Base-by-base conservation (phyloP, 352 stramenopile genomes). In the Phytophthora aleatoria region DNA sequence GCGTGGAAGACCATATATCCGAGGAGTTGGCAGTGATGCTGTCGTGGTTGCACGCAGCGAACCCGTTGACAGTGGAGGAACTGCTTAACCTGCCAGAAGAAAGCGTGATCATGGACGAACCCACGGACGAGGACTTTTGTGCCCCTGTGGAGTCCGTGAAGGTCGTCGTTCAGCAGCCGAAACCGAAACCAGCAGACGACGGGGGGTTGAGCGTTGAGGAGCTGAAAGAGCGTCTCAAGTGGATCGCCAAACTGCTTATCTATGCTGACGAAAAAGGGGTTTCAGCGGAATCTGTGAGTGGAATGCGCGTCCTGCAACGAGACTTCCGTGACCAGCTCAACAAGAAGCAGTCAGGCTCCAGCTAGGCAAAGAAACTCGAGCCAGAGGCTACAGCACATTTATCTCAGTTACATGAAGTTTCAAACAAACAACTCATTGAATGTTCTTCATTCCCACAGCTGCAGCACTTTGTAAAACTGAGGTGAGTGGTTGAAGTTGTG, bases 211-310 rank as follows among this genome's bases (percentile, higher is more conserved):
- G 53, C 13, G 57, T 69, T 5, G 50, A 67, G 26, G 68, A 66
- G 28, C 49, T 76, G 15, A 72, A 66, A 38, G 63, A 76, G 13
- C 68, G 53, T 33, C 53, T 76, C 24, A 69, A 69, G 39, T 75
- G 67, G 67, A 75, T 72, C 27, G 67, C 63, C 36, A 75, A 72
- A 15, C 49, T 75, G 4, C 33, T 72, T 8, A 64, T 75, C 13
- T 71, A 75, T 39, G 67, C 67, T 7, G 57, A 72, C 11, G 53
- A 71, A 15, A 69, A 58, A n/a, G 44, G 53, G 2, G 24, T 75
- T 33, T 20, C 63, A 13, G 35, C 57, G 9, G 64, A 69, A 30
- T 67, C 64, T 5, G 31, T 75, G 8, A 69, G 57, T 31, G 67
- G 67, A 27, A 64, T 75, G 64, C 67, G 67, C 15, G 27, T 69